phyloP scores from a whole-genome alignment of 257 asterid genomes.

The Plantago ovata region DNA sequence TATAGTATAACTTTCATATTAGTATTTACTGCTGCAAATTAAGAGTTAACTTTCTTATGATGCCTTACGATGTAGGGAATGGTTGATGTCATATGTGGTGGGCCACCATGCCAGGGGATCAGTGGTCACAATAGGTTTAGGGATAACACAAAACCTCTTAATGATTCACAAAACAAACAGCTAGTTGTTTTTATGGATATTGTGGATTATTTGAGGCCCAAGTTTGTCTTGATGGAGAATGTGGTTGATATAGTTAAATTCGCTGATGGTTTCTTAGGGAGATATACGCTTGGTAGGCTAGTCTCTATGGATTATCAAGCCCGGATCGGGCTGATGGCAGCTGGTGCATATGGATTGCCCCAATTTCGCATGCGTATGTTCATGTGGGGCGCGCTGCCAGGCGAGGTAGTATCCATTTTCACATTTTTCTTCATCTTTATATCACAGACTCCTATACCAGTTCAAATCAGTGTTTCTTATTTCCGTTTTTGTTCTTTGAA shows the following conservation, averaged over 20 bases:
- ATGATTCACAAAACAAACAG: slow-evolving; percentile 64
- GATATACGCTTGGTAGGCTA: slow-evolving; percentile 73
- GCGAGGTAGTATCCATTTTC: slow-evolving; percentile 52
- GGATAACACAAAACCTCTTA: slow-evolving; percentile 41
- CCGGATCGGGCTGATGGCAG: slow-evolving; percentile 77
- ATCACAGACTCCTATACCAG: neutral
- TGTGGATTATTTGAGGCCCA: slow-evolving; percentile 52
- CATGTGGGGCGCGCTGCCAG: slow-evolving; percentile 73
- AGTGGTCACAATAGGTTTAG: slow-evolving; percentile 78
- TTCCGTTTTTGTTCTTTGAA: slow-evolving; percentile 5
- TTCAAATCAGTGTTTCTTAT: no score
- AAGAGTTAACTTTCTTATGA: neutral
- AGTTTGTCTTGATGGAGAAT: slow-evolving; percentile 76
- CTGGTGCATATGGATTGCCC: slow-evolving; percentile 85
- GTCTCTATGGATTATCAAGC: slow-evolving; percentile 68
- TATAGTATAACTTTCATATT: no score
- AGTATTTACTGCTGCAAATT: no score
- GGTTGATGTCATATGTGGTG: no score
- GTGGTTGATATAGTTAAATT: slow-evolving; percentile 74
- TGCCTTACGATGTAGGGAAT: slow-evolving; percentile 47
- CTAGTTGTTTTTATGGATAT: slow-evolving; percentile 65
- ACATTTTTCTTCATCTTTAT: no score
- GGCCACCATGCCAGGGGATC: slow-evolving; percentile 93
- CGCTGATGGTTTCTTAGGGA: slow-evolving; percentile 55
- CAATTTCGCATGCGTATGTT: no score